Evolutionary conservation across 2,329 filamentous ascomycete species (phyloP), one percentile per base, ranked within the genome.

Genomic region (Fonsecaea monophora): DNA sequence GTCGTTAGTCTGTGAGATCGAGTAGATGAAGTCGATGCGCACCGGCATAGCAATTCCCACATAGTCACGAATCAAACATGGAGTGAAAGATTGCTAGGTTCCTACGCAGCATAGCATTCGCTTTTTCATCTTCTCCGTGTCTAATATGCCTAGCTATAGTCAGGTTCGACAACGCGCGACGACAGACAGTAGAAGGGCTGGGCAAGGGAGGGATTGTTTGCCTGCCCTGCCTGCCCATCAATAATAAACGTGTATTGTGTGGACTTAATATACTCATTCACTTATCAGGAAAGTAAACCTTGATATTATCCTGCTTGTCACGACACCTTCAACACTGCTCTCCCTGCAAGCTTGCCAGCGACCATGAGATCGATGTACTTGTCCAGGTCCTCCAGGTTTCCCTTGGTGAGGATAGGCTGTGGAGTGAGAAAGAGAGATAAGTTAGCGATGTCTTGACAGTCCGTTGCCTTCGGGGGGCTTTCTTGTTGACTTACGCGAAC

Each of bases 311-410:
- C 21, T 10, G 21, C 21, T 10, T 30, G 9, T 64, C 25, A 70
- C 53, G 62, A 65, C 15, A 81, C 75, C 67, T 80, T 81, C 48
- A 82, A 74, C 4, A 82, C 79, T 18, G 80, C 79, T 62, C 79
- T 73, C 5, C 80, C 80, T 60, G 74, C 74, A 38, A 81, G 72
- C 67, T 78, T 79, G 7, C 80, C 79, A 15, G 73, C 75, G 18
- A 73, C 67, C 75, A 82, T 77, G 60, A 79, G 73, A 15, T 77
- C 73, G 50, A 77, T 75, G 62, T 81, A 80, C 56, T 72, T 68
- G 57, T 73, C 71, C 34, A 73, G 34, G 45, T 72, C 71, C 15
- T 69, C 69, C 37, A 73, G 35, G 30, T 64, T 71, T 34, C 71
- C 71, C 45, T 71, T 73, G n/a, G 70, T 69, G 59, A 73, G 54